phyloP scores from a whole-genome alignment of 2,329 filamentous ascomycete species.

The Macrophomina tecta region DNA sequence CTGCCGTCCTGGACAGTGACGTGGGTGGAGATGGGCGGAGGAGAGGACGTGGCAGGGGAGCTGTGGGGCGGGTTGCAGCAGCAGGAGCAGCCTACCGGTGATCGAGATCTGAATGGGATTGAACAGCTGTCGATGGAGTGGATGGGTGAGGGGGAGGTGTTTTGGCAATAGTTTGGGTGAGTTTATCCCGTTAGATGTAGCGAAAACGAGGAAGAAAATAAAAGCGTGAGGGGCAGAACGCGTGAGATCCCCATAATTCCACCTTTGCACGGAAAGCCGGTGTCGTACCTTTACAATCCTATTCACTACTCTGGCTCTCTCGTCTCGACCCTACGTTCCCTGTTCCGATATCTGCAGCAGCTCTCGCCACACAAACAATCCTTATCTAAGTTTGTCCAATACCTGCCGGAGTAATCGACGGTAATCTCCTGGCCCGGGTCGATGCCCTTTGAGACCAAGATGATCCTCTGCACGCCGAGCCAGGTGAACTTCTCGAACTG shows the following conservation, averaged over 20 bases:
- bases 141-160: neutral
- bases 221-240: too few relatives aligned
- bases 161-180: too few relatives aligned
- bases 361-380: slow-evolving; percentile 60
- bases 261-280: neutral
- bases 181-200: too few relatives aligned
- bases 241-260: neutral
- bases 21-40: neutral
- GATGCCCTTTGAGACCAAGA: slow-evolving; percentile 63
- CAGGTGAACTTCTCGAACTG: slow-evolving; percentile 65
- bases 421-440: slow-evolving; percentile 61
- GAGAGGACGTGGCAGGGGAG: neutral
- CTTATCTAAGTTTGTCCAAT: slow-evolving; percentile 64
- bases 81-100: neutral
- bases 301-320: neutral
- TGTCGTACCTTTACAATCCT: neutral
- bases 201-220: too few relatives aligned
- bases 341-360: slow-evolving; percentile 54
- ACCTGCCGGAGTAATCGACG: slow-evolving; percentile 64
- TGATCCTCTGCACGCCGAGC: slow-evolving; percentile 60
- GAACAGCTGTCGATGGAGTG: neutral
- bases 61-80: neutral
- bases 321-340: slow-evolving; percentile 1
- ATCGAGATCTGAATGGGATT: neutral
- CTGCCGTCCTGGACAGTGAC: neutral